Conservation (phyloP, 2,329 filamentous ascomycete species). For the Zasmidium cellare region DNA sequence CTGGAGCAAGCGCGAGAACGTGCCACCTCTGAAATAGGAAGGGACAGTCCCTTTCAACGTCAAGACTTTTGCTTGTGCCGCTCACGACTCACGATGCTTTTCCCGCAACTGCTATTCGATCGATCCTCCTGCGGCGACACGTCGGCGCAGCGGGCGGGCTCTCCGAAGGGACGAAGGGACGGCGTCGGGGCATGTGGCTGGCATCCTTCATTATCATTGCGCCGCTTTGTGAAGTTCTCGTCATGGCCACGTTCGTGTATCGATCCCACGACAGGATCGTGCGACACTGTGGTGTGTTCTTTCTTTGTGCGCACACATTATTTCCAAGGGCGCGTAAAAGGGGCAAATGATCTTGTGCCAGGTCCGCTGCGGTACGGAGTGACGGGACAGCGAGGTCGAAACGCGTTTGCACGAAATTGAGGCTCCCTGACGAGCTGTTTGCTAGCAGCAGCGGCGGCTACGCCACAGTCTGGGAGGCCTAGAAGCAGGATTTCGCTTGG, state of each 20-base stretch:
- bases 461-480: background rate
- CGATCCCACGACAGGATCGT: background rate
- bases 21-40: background rate
- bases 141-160: background rate
- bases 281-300: background rate
- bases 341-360: background rate
- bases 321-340: background rate
- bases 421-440: too few relatives aligned
- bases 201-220: background rate
- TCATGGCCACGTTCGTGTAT: background rate
- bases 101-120: too few relatives aligned
- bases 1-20: background rate
- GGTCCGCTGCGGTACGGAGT: background rate
- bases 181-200: too few relatives aligned
- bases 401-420: background rate
- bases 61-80: too few relatives aligned
- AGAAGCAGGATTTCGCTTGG: too few relatives aligned
- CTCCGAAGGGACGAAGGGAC: too few relatives aligned
- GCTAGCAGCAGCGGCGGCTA: background rate
- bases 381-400: background rate
- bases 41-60: background rate
- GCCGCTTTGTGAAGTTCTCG: too few relatives aligned
- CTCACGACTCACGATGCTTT: background rate
- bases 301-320: background rate
- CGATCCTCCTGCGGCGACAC: background rate